A percentile compares a stretch with the other conserved stretches of the same genome.
Evolutionary conservation across 305 asterid genomes (phyloP).

Genomic region (Striga hermonthica): DNA sequence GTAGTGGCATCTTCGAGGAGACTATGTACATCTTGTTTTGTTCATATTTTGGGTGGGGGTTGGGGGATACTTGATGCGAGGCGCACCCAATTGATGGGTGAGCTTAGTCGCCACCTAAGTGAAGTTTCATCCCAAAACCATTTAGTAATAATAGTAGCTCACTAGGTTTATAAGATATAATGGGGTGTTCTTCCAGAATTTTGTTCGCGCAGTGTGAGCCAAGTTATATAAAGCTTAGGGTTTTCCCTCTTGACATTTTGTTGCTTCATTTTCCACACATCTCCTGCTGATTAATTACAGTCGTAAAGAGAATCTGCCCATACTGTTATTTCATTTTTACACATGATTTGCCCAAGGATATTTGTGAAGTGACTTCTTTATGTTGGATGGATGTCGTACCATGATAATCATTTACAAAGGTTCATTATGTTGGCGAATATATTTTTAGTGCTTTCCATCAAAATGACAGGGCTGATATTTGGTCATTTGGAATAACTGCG

Average conservation of each 20-base stretch:
- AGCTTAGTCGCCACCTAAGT: too few species aligned
- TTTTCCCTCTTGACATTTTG: neutral
- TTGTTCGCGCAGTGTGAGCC: conserved; percentile 2
- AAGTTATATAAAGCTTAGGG: conserved; percentile 6
- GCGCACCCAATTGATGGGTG: too few species aligned
- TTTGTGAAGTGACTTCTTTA: conserved; percentile 4
- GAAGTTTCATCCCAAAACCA: too few species aligned
- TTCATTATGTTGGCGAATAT: conserved; percentile 20
- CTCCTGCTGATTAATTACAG: neutral
- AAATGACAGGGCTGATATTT: conserved; percentile 86
- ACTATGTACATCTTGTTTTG: conserved; percentile 23
- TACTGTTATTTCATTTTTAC: conserved; percentile 5
- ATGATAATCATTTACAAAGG: neutral
- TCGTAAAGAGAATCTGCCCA: neutral
- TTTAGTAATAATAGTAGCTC: too few species aligned
- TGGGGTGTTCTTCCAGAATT: conserved; percentile 16
- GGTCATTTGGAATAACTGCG: conserved; percentile 99
- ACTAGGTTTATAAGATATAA: conserved; percentile 15
- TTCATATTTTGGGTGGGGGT: neutral
- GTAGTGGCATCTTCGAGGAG: conserved; percentile 14
- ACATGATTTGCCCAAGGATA: neutral
- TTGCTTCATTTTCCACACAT: conserved; percentile 11
- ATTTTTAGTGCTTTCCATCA: conserved; percentile 17
- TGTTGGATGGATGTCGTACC: conserved; percentile 19
- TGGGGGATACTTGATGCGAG: too few species aligned